Evolutionary conservation across 305 asterid genomes (phyloP).

Genomic region (Solanum hybrid): DNA sequence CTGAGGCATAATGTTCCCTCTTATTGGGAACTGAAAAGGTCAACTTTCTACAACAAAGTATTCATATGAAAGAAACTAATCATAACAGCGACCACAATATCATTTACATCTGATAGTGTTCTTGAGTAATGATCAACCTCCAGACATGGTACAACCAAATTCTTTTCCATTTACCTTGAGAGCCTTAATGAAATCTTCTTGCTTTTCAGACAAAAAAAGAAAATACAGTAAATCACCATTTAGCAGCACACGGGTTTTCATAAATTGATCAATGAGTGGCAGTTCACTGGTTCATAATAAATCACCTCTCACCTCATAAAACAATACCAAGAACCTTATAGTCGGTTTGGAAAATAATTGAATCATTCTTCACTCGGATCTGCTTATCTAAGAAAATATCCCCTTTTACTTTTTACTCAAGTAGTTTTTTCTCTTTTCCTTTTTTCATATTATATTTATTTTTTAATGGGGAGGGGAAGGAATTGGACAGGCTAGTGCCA

Average conservation of each 20-base stretch:
- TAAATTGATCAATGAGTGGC: background rate
- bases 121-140: background rate
- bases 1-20: background rate
- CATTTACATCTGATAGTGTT: background rate
- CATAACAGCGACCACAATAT: background rate
- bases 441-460: background rate
- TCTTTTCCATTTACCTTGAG: background rate
- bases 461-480: background rate
- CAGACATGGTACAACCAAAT: background rate
- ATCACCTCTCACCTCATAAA: background rate
- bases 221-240: background rate
- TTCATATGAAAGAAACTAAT: background rate
- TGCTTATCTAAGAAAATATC: background rate
- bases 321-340: background rate
- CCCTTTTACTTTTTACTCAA: background rate
- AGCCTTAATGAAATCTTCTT: background rate
- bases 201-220: background rate
- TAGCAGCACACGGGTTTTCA: background rate
- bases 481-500: background rate
- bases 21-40: background rate
- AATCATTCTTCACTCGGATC: background rate
- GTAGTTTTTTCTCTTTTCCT: background rate
- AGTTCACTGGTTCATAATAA: background rate
- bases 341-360: background rate
- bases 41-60: background rate